Percentiles rank a stretch among this genome's conserved stretches.
Evolutionary conservation across 2,329 filamentous ascomycete species (phyloP).

Genomic region (Fusarium nelsonii): DNA sequence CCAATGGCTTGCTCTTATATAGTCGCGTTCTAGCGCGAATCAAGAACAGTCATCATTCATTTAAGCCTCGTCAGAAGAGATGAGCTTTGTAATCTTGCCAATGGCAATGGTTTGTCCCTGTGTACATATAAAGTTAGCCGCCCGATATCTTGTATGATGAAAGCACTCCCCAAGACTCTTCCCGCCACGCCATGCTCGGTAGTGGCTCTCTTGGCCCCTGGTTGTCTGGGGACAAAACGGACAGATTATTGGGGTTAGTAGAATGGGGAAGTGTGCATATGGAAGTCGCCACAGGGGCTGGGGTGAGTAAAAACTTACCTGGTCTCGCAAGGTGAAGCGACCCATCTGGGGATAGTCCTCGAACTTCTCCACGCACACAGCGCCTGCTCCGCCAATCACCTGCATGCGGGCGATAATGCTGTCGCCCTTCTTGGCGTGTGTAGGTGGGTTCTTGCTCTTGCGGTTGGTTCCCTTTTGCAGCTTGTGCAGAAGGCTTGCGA

Average conservation of each 20-base stretch:
- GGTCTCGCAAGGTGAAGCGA: constrained; percentile 89
- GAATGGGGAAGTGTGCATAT: constrained; percentile 9
- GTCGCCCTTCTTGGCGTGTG: constrained; percentile 84
- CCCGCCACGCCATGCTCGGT: constrained; percentile 18
- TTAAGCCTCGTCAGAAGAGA: constrained; percentile 57
- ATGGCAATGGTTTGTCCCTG: constrained; percentile 99
- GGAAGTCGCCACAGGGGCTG: constrained; percentile 2
- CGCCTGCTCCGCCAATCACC: constrained; percentile 84
- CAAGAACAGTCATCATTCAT: constrained; percentile 41
- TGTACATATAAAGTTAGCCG: constrained; percentile 48
- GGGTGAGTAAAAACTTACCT: constrained; percentile 66
- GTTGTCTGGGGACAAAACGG: constrained; percentile 14
- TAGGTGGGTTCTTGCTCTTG: constrained; percentile 92
- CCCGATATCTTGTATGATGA: constrained; percentile 24
- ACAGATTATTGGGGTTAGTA: constrained; percentile 25
- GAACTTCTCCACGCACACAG: constrained; percentile 93
- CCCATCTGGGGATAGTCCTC: constrained; percentile 97
- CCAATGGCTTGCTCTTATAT: constrained; percentile 19
- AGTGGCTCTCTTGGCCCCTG: constrained; percentile 9
- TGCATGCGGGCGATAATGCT: constrained; percentile 94
- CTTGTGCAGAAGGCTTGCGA: constrained; percentile 88
- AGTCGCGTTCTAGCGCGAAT: not conserved
- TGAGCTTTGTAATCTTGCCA: constrained; percentile 96
- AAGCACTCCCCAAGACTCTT: constrained; percentile 17
- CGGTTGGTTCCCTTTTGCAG: constrained; percentile 93